phyloP scores from a whole-genome alignment of 2,329 filamentous ascomycete genomes.

The Aureobasidium zeae region DNA sequence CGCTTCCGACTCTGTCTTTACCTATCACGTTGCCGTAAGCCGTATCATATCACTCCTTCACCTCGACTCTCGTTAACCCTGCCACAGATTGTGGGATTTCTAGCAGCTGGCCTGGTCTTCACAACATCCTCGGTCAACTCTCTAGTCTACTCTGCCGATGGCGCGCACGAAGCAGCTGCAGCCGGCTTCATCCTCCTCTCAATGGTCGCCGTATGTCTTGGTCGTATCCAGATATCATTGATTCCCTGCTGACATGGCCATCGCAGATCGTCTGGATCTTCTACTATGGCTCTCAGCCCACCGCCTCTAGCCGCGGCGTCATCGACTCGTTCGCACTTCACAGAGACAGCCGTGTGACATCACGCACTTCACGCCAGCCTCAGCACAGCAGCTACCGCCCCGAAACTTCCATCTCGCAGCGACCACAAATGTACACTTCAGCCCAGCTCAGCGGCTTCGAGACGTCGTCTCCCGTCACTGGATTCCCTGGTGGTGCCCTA shows the following conservation, averaged over 20 bases:
- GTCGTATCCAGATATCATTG: too few relatives aligned
- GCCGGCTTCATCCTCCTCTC: constrained; percentile 90
- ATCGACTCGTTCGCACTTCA: constrained; percentile 92
- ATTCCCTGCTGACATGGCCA: not conserved
- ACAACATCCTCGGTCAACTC: constrained; percentile 79
- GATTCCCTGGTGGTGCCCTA: constrained; percentile 49
- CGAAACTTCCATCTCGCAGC: constrained; percentile 67
- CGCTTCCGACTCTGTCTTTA: constrained; percentile 72
- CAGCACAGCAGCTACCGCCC: constrained; percentile 64
- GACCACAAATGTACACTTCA: constrained; percentile 96
- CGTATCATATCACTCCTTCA: not conserved
- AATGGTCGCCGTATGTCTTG: constrained; percentile 70
- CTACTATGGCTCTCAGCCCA: constrained; percentile 91
- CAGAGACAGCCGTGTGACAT: constrained; percentile 61
- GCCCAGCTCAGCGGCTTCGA: constrained; percentile 93
- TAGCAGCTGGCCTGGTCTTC: constrained; percentile 73
- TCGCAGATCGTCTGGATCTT: constrained; percentile 91
- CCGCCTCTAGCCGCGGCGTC: constrained; percentile 75
- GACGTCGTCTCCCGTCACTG: constrained; percentile 77
- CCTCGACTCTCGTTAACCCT: not conserved
- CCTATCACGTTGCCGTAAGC: constrained; percentile 76
- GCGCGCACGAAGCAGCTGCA: constrained; percentile 67
- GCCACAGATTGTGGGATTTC: constrained; percentile 68
- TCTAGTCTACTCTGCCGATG: constrained; percentile 66
- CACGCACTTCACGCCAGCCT: constrained; percentile 58